Percentiles rank a stretch among this genome's conserved stretches.
phyloP scores from a whole-genome alignment of 2,329 filamentous ascomycete genomes.

The Seiridium cupressi region DNA sequence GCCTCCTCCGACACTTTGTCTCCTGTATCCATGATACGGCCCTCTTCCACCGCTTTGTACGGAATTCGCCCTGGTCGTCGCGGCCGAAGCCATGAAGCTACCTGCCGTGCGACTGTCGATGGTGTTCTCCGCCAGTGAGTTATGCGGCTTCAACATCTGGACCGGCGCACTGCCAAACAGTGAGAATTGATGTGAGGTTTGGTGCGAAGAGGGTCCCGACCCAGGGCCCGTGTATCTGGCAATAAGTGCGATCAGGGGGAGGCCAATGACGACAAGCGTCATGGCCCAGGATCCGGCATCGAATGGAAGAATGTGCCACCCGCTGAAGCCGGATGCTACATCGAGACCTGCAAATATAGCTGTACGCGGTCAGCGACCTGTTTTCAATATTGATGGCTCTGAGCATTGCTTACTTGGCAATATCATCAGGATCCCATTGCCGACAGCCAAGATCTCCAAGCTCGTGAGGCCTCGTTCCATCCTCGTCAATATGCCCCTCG shows the following conservation, averaged over 20 bases:
- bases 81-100: constrained; percentile 3
- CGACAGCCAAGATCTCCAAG: constrained; percentile 55
- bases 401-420: constrained; percentile 42
- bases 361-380: constrained; percentile 18
- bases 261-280: constrained; percentile 48
- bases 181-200: constrained; percentile 1
- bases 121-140: neutral
- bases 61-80: neutral
- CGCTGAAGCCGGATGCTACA: constrained; percentile 44
- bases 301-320: constrained; percentile 38
- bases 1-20: neutral
- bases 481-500: constrained; percentile 40
- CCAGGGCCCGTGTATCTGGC: constrained; percentile 30
- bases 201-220: constrained; percentile 1
- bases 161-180: constrained; percentile 5
- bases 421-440: constrained; percentile 55
- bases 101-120: neutral
- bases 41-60: neutral
- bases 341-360: constrained; percentile 51
- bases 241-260: constrained; percentile 51
- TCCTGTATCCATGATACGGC: neutral
- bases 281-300: constrained; percentile 48
- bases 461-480: constrained; percentile 38
- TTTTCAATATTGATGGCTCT: neutral
- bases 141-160: neutral